Conservation (phyloP, 2,329 filamentous ascomycete species). For the Nemania sp. region DNA sequence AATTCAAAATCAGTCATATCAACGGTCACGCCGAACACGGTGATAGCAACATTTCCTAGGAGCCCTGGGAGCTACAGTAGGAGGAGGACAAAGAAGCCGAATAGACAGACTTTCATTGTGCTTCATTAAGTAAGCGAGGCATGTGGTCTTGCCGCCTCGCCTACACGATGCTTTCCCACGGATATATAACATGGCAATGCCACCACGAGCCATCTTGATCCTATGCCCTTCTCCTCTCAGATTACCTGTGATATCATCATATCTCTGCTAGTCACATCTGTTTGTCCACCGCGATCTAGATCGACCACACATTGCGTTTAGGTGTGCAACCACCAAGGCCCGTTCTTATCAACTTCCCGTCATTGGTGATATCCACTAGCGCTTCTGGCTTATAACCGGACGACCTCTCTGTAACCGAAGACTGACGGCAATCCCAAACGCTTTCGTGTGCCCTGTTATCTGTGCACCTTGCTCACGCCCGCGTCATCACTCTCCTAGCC, state of each 20-base stretch:
- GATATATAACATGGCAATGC: constrained; percentile 29
- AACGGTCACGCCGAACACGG: constrained; percentile 35
- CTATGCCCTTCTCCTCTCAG: background rate
- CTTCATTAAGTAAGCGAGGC: constrained; percentile 11
- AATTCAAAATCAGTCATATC: constrained; percentile 37
- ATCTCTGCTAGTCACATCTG: background rate
- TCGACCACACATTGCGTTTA: constrained; percentile 10
- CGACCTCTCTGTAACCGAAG: background rate
- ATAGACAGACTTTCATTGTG: constrained; percentile 10
- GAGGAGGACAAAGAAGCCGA: background rate
- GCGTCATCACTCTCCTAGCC: background rate
- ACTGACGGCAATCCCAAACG: constrained; percentile 16
- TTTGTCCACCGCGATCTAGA: constrained; percentile 5
- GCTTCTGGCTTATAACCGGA: constrained; percentile 23
- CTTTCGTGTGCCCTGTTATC: background rate
- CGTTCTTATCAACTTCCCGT: constrained; percentile 16
- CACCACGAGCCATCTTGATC: constrained; percentile 7
- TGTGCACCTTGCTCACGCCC: background rate
- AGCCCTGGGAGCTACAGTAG: background rate
- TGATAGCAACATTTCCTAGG: constrained; percentile 18
- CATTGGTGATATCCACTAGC: constrained; percentile 22
- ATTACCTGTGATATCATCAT: constrained; percentile 19
- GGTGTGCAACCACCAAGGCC: constrained; percentile 7
- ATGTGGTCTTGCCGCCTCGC: background rate
- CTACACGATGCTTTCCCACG: background rate